Percentiles rank a stretch among this genome's conserved stretches.
phyloP scores from a whole-genome alignment of 2,329 filamentous ascomycete species.

The Verticillium isaacii region DNA sequence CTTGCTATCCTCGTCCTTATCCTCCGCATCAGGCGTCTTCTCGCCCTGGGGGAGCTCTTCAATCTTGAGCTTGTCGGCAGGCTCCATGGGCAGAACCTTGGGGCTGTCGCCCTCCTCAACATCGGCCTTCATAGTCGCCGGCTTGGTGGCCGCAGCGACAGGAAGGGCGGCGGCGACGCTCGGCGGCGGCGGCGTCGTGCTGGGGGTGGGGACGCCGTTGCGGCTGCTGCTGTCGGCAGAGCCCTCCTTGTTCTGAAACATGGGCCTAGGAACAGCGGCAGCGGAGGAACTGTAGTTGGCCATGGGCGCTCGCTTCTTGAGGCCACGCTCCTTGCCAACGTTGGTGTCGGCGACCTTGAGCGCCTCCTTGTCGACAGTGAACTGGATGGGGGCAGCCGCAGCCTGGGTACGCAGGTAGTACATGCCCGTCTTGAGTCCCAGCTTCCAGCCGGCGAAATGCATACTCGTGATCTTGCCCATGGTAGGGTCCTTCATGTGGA shows the following conservation, averaged over 20 bases:
- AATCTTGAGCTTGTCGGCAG: conserved; percentile 53
- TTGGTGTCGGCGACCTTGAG: conserved; percentile 83
- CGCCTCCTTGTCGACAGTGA: conserved; percentile 96
- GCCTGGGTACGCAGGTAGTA: conserved; percentile 99
- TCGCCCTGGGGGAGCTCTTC: conserved; percentile 62
- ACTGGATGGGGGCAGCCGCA: conserved; percentile 93
- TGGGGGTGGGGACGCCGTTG: conserved; percentile 66
- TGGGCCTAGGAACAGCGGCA: conserved; percentile 61
- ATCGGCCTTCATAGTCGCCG: conserved; percentile 71
- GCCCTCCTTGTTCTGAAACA: conserved; percentile 54
- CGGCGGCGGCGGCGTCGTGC: conserved; percentile 56
- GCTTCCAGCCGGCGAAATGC: conserved; percentile 99
- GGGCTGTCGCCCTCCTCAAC: conserved; percentile 73
- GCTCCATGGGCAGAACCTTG: conserved; percentile 71
- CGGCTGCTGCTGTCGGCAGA: conserved; percentile 31
- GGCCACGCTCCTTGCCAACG: conserved; percentile 56
- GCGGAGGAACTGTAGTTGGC: conserved; percentile 53
- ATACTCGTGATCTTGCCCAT: conserved; percentile 99
- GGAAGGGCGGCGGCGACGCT: conserved; percentile 27
- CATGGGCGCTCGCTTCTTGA: conserved; percentile 67
- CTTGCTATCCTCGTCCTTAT: conserved; percentile 64
- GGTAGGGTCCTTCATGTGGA: conserved; percentile 97
- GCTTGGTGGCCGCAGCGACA: conserved; percentile 49
- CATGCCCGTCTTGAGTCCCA: conserved; percentile 99
- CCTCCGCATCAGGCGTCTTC: conserved; percentile 63